Evolutionary conservation across 768 basidiomycete species (phyloP).

Genomic region (Serendipita sp.): DNA sequence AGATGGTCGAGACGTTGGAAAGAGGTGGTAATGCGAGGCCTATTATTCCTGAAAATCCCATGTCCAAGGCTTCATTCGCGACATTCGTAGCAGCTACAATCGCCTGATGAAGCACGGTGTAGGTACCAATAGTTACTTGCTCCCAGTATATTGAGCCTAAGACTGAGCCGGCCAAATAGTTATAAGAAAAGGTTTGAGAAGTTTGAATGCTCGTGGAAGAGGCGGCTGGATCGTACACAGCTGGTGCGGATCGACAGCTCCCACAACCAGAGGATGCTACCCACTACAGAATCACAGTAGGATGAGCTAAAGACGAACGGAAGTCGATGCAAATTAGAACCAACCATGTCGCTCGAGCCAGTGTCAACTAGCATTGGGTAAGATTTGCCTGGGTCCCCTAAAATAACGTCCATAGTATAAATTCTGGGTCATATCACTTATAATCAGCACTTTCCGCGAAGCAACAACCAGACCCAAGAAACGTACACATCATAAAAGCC

Average conservation of each 20-base stretch:
- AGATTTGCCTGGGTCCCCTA: conserved; percentile 35
- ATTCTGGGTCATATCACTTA: conserved; percentile 26
- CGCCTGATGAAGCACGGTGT: conserved; percentile 48
- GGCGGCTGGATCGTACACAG: conserved; percentile 5
- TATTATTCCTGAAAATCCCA: conserved; percentile 47
- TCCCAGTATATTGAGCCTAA: conserved; percentile 60
- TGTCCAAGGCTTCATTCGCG: conserved; percentile 37
- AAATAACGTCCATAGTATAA: conserved; percentile 44
- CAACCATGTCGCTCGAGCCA: conserved; percentile 65
- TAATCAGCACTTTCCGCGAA: conserved; percentile 8
- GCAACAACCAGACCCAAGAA: conserved; percentile 13
- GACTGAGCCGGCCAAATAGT: conserved; percentile 35
- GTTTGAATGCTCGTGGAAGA: conserved; percentile 28
- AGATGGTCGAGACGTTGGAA: conserved; percentile 40
- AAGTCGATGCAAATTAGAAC: conserved; percentile 15
- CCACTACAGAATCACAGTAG: conserved; percentile 35
- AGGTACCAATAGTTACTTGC: conserved; percentile 42
- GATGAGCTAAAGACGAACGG: background rate
- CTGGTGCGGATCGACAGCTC: conserved; percentile 17
- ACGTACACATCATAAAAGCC: conserved; percentile 45
- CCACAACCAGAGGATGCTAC: conserved; percentile 52
- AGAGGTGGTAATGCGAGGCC: conserved; percentile 62
- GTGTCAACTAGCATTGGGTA: conserved; percentile 62
- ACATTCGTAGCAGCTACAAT: conserved; percentile 46
- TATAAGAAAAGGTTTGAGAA: conserved; percentile 12